These are phyloP conservation scores for Schizosaccharomyces lindneri DNA, from an alignment of 805 yeast genomes.

Conservation along the genomic window DNA sequence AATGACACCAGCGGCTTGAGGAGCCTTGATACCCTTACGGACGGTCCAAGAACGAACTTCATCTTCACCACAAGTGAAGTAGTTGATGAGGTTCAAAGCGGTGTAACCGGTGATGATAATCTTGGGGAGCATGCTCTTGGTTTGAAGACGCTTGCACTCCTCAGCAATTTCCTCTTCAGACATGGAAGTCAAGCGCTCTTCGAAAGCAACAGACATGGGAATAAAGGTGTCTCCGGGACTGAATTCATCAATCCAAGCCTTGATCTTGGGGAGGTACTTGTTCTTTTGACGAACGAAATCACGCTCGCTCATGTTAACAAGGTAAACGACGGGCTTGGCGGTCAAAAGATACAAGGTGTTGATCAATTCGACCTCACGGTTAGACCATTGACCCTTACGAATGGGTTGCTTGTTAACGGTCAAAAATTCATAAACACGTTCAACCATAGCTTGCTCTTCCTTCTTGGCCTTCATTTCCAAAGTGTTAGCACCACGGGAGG, in stretches of 20 bases:
- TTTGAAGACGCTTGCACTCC: conserved; percentile 50
- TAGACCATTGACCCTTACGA: conserved; percentile 53
- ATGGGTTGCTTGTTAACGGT: conserved; percentile 74
- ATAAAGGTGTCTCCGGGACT: conserved; percentile 80
- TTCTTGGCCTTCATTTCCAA: conserved; percentile 72
- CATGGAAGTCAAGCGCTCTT: conserved; percentile 75
- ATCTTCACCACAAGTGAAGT: conserved; percentile 86
- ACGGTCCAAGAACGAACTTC: conserved; percentile 98
- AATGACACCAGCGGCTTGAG: conserved; percentile 97
- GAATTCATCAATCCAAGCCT: conserved; percentile 70
- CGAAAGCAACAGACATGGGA: conserved; percentile 79
- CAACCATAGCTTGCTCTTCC: conserved; percentile 56
- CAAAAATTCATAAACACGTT: conserved; percentile 47
- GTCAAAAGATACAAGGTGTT: conserved; percentile 70
- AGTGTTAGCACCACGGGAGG: conserved; percentile 70
- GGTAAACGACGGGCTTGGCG: conserved; percentile 84
- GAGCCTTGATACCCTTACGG: conserved; percentile 75
- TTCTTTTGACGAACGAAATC: conserved; percentile 76
- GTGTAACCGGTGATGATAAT: conserved; percentile 71
- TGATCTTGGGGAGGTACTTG: conserved; percentile 57
- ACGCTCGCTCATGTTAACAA: conserved; percentile 68
- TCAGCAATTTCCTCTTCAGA: conserved; percentile 58
- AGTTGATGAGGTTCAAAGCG: conserved; percentile 66
- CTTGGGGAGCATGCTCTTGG: conserved; percentile 61
- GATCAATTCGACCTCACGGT: conserved; percentile 68